Percentiles rank a stretch among this genome's conserved stretches.
These are phyloP conservation scores for Scedosporium apiospermum DNA, from an alignment of 2,329 filamentous ascomycete species.

Conservation along the genomic window DNA sequence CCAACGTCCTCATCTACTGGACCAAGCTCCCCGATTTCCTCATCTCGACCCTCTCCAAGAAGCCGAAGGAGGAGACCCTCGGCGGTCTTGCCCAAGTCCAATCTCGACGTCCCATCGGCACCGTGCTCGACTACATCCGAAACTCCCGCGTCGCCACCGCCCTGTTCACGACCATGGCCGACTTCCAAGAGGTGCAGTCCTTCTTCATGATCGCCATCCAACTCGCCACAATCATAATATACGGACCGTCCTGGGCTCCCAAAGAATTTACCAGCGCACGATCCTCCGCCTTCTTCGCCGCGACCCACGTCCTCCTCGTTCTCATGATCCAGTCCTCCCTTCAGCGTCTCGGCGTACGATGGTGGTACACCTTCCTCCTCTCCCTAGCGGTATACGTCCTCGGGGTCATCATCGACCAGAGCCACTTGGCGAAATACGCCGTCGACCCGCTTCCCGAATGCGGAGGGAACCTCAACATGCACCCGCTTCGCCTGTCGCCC, in stretches of 20 bases:
- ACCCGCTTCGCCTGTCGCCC: background rate
- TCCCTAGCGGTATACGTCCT: slow-evolving; percentile 10
- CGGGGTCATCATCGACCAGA: slow-evolving; percentile 8
- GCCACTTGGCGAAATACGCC: slow-evolving; percentile 6
- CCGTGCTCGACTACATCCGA: background rate
- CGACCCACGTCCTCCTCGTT: slow-evolving; percentile 10
- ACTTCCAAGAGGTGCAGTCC: slow-evolving; percentile 15
- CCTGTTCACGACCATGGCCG: slow-evolving; percentile 3
- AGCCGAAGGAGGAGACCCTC: background rate
- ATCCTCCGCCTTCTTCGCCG: slow-evolving; percentile 6
- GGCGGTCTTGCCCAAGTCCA: background rate
- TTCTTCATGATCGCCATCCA: slow-evolving; percentile 16
- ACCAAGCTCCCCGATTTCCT: background rate
- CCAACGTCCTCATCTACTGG: background rate
- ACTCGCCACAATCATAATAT: slow-evolving; percentile 13
- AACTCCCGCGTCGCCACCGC: slow-evolving; percentile 1
- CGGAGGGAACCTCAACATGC: slow-evolving; percentile 5
- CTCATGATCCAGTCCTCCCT: slow-evolving; percentile 14
- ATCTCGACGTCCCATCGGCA: background rate
- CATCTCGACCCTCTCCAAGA: background rate
- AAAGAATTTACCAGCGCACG: slow-evolving; percentile 8
- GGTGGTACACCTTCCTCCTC: slow-evolving; percentile 15
- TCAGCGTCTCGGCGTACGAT: slow-evolving; percentile 14
- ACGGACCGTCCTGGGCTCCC: slow-evolving; percentile 8
- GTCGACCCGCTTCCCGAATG: slow-evolving; percentile 6